A percentile compares a stretch with the other conserved stretches of the same genome.
phyloP scores from a whole-genome alignment of 768 basidiomycete genomes.

The Lactarius deliciosus region DNA sequence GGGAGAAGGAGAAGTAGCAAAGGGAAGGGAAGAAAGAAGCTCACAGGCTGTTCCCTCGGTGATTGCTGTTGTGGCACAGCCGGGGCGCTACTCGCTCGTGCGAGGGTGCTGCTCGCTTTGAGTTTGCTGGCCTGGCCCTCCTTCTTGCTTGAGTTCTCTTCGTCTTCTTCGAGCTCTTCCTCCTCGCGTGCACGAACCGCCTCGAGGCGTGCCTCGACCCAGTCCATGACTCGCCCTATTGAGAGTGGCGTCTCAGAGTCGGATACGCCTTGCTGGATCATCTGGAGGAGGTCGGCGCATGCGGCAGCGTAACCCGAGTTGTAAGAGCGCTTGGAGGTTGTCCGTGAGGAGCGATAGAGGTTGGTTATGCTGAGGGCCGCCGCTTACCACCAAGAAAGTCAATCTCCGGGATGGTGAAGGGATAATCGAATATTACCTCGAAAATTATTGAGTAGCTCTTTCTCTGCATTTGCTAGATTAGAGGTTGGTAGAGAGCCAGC shows the following conservation, averaged over 20 bases:
- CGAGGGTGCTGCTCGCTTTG: conserved; percentile 30
- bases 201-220: conserved; percentile 79
- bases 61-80: conserved; percentile 26
- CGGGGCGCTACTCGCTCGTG: conserved; percentile 30
- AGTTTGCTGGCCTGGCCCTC: conserved; percentile 33
- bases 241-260: conserved; percentile 47
- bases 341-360: conserved; percentile 74
- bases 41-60: conserved; percentile 26
- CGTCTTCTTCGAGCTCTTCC: conserved; percentile 82
- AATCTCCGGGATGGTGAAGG: conserved; percentile 30
- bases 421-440: conserved; percentile 49
- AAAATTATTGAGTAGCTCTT: conserved; percentile 78
- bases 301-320: conserved; percentile 78
- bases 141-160: conserved; percentile 50
- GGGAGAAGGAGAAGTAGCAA: not conserved
- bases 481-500: conserved; percentile 70
- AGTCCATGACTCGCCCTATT: conserved; percentile 80
- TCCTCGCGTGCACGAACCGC: conserved; percentile 73
- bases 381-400: conserved; percentile 44
- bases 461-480: conserved; percentile 74
- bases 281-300: conserved; percentile 75
- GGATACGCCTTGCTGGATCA: conserved; percentile 83
- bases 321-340: conserved; percentile 76
- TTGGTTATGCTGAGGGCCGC: conserved; percentile 85
- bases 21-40: conserved; percentile 28